These are phyloP conservation scores for Juglanconis oblonga DNA, from an alignment of 2,329 filamentous ascomycete species.

Conservation along the genomic window DNA sequence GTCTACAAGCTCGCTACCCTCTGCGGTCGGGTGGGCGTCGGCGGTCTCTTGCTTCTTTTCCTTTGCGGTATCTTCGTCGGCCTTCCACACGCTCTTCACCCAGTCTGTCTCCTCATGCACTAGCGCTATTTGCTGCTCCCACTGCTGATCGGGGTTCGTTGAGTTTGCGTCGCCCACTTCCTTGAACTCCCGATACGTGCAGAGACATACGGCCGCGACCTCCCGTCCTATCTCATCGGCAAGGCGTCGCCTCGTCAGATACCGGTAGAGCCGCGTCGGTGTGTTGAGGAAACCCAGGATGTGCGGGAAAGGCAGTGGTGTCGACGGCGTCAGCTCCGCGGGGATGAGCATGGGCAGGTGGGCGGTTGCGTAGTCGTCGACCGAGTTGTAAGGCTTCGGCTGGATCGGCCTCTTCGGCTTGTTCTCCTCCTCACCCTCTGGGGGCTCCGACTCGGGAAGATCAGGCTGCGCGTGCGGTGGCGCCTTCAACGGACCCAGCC, in stretches of 20 bases:
- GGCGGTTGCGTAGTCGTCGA: constrained; percentile 68
- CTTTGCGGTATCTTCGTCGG: constrained; percentile 43
- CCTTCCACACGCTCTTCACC: constrained; percentile 74
- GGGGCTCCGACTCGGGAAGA: constrained; percentile 23
- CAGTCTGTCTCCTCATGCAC: constrained; percentile 74
- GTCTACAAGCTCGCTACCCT: constrained; percentile 8
- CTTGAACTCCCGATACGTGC: constrained; percentile 49
- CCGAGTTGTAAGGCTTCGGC: constrained; percentile 70
- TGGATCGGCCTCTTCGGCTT: constrained; percentile 59
- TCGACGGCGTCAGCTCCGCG: constrained; percentile 67
- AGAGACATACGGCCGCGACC: constrained; percentile 80
- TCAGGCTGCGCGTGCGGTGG: constrained; percentile 40
- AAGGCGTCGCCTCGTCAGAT: constrained; percentile 78
- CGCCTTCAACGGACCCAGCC: constrained; percentile 78
- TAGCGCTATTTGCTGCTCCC: constrained; percentile 65
- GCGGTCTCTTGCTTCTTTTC: constrained; percentile 38
- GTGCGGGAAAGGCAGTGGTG: constrained; percentile 77
- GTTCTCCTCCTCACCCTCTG: constrained; percentile 34
- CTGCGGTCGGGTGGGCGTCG: constrained; percentile 12
- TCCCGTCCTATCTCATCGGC: constrained; percentile 86
- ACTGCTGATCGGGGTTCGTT: constrained; percentile 29
- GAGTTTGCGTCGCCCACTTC: constrained; percentile 28
- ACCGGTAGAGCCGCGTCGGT: constrained; percentile 80
- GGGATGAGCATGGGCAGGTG: constrained; percentile 65
- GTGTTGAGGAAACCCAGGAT: constrained; percentile 91